Conservation (phyloP, 2,329 filamentous ascomycete species). For the Juglanconis oblonga region DNA sequence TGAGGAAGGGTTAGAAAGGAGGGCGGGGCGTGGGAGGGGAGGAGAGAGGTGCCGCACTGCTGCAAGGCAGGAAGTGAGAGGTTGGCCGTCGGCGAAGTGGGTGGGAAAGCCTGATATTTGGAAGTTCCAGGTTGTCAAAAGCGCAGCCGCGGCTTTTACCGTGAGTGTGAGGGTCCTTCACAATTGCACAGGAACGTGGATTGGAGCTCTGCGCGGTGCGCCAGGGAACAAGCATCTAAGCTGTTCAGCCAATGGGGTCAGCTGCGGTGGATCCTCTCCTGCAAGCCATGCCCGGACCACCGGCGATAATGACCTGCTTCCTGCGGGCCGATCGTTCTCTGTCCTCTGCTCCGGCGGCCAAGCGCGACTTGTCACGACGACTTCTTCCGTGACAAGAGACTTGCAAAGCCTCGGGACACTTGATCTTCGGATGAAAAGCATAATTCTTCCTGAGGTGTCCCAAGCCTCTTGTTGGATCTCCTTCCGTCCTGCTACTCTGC, state of each 20-base stretch:
- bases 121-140: constrained; percentile 1
- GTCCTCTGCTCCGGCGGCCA: too few species aligned
- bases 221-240: neutral
- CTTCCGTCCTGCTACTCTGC: too few species aligned
- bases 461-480: too few species aligned
- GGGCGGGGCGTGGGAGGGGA: neutral
- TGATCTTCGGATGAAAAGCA: too few species aligned
- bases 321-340: too few species aligned
- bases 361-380: too few species aligned
- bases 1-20: neutral
- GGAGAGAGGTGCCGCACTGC: constrained; percentile 2
- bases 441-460: too few species aligned
- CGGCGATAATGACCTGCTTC: neutral
- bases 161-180: neutral
- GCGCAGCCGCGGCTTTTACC: constrained; percentile 5
- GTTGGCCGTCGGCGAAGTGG: neutral
- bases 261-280: neutral
- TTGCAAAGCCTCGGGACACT: too few species aligned
- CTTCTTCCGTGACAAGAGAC: too few species aligned
- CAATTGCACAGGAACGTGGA: neutral
- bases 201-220: neutral
- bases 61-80: neutral
- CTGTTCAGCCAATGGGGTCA: neutral
- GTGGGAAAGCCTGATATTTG: neutral
- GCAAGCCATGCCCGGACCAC: neutral